Conservation (phyloP, 805 yeast species). For the Wickerhamiella australiensis region DNA sequence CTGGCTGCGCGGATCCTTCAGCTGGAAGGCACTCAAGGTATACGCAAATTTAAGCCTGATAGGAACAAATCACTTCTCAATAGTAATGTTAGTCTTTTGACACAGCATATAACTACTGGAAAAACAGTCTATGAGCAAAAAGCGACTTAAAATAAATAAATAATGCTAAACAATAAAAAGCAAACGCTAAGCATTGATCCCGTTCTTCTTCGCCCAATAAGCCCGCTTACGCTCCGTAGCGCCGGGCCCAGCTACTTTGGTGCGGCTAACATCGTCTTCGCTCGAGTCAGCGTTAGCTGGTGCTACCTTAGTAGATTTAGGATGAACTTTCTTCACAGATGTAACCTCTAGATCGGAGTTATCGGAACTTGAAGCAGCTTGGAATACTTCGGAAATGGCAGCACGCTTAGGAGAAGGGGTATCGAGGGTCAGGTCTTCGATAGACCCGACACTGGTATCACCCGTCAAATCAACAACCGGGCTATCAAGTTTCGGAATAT, state of each 20-base stretch:
- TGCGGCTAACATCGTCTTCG: slow-evolving; percentile 8
- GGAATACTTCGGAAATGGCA: background rate
- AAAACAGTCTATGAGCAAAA: background rate
- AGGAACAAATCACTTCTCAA: too few species aligned
- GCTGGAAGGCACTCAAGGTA: too few species aligned
- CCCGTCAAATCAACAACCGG: background rate
- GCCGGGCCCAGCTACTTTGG: slow-evolving; percentile 3
- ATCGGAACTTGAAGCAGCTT: slow-evolving; percentile 5
- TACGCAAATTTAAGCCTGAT: too few species aligned
- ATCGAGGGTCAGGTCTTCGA: background rate
- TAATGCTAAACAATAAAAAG: background rate
- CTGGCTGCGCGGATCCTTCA: too few species aligned
- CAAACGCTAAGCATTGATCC: background rate
- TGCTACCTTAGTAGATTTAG: too few species aligned
- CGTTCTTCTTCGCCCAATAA: slow-evolving; percentile 7
- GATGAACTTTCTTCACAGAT: background rate
- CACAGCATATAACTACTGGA: background rate
- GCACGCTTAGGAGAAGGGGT: background rate
- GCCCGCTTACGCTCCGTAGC: background rate
- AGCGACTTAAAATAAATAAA: slow-evolving; percentile 1
- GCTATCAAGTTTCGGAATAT: background rate
- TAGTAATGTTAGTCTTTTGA: too few species aligned
- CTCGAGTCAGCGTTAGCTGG: background rate
- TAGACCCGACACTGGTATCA: background rate
- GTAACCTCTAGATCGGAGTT: background rate